Conservation (phyloP, 768 basidiomycete species). For the Crassisporium funariophilum region DNA sequence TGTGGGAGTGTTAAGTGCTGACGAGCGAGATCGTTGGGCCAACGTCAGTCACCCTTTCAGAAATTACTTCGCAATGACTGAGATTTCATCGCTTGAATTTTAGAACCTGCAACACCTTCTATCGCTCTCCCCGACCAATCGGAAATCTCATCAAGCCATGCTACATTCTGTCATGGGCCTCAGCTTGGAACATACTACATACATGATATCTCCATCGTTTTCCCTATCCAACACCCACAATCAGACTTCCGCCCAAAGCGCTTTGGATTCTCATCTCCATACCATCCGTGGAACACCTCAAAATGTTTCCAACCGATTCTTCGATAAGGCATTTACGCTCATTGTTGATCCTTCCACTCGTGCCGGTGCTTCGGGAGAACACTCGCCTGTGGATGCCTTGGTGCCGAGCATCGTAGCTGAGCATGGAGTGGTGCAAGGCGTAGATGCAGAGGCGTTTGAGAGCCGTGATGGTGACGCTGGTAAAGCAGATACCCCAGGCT, state of each 20-base stretch:
- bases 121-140: slow-evolving; percentile 67
- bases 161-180: slow-evolving; percentile 78
- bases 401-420: slow-evolving; percentile 87
- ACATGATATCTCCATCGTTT: slow-evolving; percentile 35
- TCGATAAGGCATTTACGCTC: slow-evolving; percentile 84
- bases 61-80: too few relatives aligned
- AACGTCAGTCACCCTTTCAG: slow-evolving; percentile 60
- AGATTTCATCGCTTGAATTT: too few relatives aligned
- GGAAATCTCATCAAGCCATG: slow-evolving; percentile 58
- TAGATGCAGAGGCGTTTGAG: slow-evolving; percentile 52
- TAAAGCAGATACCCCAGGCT: slow-evolving; percentile 32
- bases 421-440: slow-evolving; percentile 71
- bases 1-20: slow-evolving; percentile 75
- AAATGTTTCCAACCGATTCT: slow-evolving; percentile 80
- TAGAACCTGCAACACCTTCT: slow-evolving; percentile 77
- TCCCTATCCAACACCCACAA: slow-evolving; percentile 26
- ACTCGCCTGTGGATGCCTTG: slow-evolving; percentile 87
- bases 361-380: slow-evolving; percentile 88
- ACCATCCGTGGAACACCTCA: slow-evolving; percentile 64
- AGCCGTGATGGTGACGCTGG: slow-evolving; percentile 6
- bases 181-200: slow-evolving; percentile 77
- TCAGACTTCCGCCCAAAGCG: slow-evolving; percentile 35
- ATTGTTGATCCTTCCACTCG: slow-evolving; percentile 85
- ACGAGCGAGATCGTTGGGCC: slow-evolving; percentile 83
- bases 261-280: slow-evolving; percentile 73